These are phyloP conservation scores for Paramyrothecium sp. DNA, from an alignment of 2,329 filamentous ascomycete species.

Conservation along the genomic window DNA sequence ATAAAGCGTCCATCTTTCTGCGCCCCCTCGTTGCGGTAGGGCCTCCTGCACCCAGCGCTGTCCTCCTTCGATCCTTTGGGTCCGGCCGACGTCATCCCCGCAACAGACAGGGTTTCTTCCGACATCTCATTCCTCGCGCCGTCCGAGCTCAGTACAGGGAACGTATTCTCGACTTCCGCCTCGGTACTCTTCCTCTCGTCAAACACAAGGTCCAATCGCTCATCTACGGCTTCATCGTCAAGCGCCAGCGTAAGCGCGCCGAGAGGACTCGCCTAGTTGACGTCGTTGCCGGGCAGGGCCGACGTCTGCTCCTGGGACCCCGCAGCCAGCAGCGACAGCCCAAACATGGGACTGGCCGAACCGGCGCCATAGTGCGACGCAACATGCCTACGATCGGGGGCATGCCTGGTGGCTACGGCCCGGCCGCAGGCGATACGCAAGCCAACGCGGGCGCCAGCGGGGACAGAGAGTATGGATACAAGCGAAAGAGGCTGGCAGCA, in stretches of 20 bases:
- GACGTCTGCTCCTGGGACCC: conserved; percentile 44
- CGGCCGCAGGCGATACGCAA: conserved; percentile 16
- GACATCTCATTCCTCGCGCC: conserved; percentile 67
- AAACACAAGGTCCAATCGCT: conserved; percentile 71
- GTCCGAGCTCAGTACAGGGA: conserved; percentile 62
- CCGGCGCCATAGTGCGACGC: conserved; percentile 23
- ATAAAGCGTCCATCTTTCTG: not conserved
- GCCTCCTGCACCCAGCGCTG: not conserved
- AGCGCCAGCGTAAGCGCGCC: conserved; percentile 56
- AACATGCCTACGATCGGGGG: conserved; percentile 25
- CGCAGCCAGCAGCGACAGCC: conserved; percentile 16
- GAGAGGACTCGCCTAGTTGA: conserved; percentile 47
- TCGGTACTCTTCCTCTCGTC: conserved; percentile 71
- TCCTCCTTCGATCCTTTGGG: conserved; percentile 32
- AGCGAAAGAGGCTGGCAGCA: conserved; percentile 73
- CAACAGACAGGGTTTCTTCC: conserved; percentile 51
- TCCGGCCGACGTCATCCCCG: conserved; percentile 33
- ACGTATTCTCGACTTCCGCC: conserved; percentile 66
- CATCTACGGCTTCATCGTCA: conserved; percentile 72
- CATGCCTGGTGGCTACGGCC: conserved; percentile 24
- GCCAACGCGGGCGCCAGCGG: conserved; percentile 19
- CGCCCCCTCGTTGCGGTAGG: not conserved
- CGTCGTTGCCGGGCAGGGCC: conserved; percentile 36
- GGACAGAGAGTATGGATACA: conserved; percentile 62
- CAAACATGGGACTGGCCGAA: conserved; percentile 31